Conservation (phyloP, 2,329 filamentous ascomycete species). For the Pestalotiopsis fici region DNA sequence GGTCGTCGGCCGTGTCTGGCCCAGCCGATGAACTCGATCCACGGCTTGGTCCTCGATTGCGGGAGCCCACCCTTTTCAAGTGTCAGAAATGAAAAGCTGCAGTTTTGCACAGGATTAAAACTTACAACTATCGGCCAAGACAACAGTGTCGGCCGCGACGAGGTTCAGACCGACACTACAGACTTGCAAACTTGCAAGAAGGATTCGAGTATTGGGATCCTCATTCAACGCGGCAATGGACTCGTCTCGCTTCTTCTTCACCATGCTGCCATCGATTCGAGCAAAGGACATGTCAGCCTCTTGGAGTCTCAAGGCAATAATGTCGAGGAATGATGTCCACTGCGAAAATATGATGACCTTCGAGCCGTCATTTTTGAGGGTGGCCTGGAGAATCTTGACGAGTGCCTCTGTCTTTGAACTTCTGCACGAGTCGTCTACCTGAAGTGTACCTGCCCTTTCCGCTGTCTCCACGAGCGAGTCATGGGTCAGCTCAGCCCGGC, state of each 20-base stretch:
- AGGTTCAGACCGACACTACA: constrained; percentile 87
- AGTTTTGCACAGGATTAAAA: constrained; percentile 7
- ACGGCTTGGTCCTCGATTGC: constrained; percentile 92
- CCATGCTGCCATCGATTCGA: constrained; percentile 82
- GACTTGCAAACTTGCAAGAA: constrained; percentile 81
- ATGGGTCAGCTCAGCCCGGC: constrained; percentile 67
- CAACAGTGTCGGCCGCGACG: constrained; percentile 81
- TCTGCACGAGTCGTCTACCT: constrained; percentile 58
- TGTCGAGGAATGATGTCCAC: constrained; percentile 74
- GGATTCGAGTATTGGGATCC: constrained; percentile 68
- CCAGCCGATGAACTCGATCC: constrained; percentile 83
- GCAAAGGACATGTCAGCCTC: constrained; percentile 62
- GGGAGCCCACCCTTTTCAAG: constrained; percentile 76
- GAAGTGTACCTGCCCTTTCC: not conserved
- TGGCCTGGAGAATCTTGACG: constrained; percentile 72
- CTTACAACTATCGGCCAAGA: constrained; percentile 75
- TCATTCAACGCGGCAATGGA: constrained; percentile 68
- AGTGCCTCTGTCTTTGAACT: constrained; percentile 84
- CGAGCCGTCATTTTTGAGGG: constrained; percentile 61
- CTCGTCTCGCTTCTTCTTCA: constrained; percentile 66
- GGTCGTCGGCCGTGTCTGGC: constrained; percentile 76
- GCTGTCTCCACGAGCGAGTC: constrained; percentile 56
- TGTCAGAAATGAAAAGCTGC: not conserved
- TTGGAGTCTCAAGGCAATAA: constrained; percentile 69
- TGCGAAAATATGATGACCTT: constrained; percentile 78